Conservation (phyloP, 257 asterid species). For the Gentiana straminea region DNA sequence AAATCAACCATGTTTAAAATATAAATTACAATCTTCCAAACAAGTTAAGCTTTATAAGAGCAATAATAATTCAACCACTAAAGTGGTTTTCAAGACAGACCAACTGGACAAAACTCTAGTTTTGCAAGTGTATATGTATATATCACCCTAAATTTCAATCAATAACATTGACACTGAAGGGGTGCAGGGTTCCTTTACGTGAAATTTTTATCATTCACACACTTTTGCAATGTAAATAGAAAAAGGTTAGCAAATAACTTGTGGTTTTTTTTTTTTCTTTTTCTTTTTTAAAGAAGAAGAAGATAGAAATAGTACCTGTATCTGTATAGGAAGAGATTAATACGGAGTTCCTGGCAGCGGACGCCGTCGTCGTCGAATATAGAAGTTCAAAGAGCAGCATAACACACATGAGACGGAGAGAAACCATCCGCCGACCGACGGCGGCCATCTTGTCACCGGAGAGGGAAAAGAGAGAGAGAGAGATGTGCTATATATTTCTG, state of each 20-base stretch:
- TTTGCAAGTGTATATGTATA: no score
- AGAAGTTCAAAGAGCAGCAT: conserved; percentile 14
- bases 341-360: conserved; percentile 15
- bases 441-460: neutral
- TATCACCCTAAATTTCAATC: no score
- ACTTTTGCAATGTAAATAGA: neutral
- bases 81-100: no score
- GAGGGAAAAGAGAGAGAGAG: no score
- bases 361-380: conserved; percentile 1
- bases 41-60: no score
- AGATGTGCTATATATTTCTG: neutral
- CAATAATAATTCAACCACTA: no score
- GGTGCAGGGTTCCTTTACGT: neutral
- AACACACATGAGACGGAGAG: conserved; percentile 4
- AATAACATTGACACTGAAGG: no score
- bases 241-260: neutral
- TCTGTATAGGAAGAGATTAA: conserved; percentile 6
- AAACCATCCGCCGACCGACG: conserved; percentile 4
- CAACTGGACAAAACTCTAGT: no score
- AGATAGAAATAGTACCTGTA: conserved; percentile 1
- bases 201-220: neutral
- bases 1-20: no score
- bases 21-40: no score
- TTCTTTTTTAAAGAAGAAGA: neutral
- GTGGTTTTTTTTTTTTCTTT: no score